These are phyloP conservation scores for Flaveria robusta DNA, from an alignment of 129 eudicot genomes.

Conservation along the genomic window DNA sequence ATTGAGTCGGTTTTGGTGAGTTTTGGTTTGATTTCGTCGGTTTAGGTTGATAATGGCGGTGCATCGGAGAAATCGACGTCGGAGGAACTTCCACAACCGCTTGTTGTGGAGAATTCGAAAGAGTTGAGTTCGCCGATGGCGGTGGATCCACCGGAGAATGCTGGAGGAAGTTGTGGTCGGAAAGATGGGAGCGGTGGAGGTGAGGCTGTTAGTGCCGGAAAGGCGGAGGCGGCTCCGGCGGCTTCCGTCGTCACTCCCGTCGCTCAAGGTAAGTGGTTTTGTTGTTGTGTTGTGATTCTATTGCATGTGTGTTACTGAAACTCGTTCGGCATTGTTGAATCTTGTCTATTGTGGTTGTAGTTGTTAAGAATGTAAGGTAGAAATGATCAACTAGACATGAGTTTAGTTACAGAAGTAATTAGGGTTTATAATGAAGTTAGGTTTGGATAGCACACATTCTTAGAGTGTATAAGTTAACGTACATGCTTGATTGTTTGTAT, in stretches of 20 bases:
- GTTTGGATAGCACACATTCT: background rate
- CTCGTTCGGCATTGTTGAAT: constrained; percentile 13
- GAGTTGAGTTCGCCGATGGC: constrained; percentile 42
- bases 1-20: background rate
- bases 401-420: constrained; percentile 2
- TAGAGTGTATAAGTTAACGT: no score
- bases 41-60: constrained; percentile 50
- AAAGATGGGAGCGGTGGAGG: constrained; percentile 34
- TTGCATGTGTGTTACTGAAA: constrained; percentile 13
- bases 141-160: constrained; percentile 56
- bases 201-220: constrained; percentile 34
- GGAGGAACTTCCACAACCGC: constrained; percentile 17
- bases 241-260: constrained; percentile 52
- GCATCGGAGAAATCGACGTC: constrained; percentile 60
- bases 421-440: constrained; percentile 23
- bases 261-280: constrained; percentile 46
- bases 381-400: background rate
- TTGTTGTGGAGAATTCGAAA: constrained; percentile 52
- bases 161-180: constrained; percentile 23
- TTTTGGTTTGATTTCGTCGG: constrained; percentile 16
- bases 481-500: no score
- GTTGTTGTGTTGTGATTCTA: background rate
- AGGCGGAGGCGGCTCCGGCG: constrained; percentile 50
- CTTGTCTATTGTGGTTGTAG: background rate
- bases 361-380: constrained; percentile 7